A percentile compares a stretch with the other conserved stretches of the same genome.
Conservation (phyloP, 768 basidiomycete genomes). For the Inosperma sp. region DNA sequence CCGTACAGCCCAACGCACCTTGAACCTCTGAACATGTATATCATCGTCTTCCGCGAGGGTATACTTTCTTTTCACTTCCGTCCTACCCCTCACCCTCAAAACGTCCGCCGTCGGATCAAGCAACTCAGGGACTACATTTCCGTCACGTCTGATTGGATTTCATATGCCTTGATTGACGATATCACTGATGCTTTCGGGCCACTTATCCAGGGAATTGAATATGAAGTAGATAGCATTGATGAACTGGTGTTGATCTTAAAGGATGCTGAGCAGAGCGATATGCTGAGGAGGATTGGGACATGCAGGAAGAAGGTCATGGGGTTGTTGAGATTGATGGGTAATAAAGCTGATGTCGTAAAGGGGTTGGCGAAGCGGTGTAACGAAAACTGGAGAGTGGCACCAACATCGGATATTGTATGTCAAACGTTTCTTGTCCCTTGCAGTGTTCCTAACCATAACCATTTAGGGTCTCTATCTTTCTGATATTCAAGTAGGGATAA, state of each 20-base stretch:
- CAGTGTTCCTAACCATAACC: conserved; percentile 1
- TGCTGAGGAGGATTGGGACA: conserved; percentile 94
- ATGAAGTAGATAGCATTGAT: conserved; percentile 98
- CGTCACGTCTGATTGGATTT: conserved; percentile 99
- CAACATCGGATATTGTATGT: conserved; percentile 91
- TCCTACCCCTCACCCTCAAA: conserved; percentile 95
- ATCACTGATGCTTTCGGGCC: conserved; percentile 99
- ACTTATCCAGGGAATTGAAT: conserved; percentile 96
- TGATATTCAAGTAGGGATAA: conserved; percentile 73
- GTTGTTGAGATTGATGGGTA: conserved; percentile 91
- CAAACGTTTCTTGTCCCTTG: background rate
- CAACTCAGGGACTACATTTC: conserved; percentile 99
- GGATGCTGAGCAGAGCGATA: conserved; percentile 94
- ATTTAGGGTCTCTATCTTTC: conserved; percentile 86
- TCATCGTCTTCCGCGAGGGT: conserved; percentile 97
- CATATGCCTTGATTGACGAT: conserved; percentile 98
- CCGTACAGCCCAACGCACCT: conserved; percentile 95
- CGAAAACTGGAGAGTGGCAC: conserved; percentile 98
- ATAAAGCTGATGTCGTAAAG: conserved; percentile 99
- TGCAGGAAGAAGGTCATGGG: conserved; percentile 99
- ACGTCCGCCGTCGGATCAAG: conserved; percentile 95
- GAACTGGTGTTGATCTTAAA: conserved; percentile 96
- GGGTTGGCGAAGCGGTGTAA: conserved; percentile 97
- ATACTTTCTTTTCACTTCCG: conserved; percentile 96
- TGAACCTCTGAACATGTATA: conserved; percentile 99